Evolutionary conservation across 805 yeast species (phyloP).

Genomic region (Myxozyma melibiosi): DNA sequence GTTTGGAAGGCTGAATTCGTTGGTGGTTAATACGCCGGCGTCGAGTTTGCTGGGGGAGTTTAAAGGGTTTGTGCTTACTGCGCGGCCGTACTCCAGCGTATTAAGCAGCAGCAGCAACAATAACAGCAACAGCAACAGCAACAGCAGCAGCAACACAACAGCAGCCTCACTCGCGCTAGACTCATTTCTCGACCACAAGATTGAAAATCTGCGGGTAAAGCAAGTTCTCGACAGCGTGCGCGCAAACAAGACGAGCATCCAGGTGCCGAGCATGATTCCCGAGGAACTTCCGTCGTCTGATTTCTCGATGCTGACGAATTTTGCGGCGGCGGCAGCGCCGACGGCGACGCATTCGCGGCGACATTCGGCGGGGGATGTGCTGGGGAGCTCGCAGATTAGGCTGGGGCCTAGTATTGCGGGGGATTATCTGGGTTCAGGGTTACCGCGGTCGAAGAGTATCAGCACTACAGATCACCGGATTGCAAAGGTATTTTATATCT

Average conservation of each 20-base stretch:
- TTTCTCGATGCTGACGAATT: background rate
- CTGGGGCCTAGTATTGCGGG: background rate
- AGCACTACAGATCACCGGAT: background rate
- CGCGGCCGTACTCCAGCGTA: slow-evolving; percentile 19
- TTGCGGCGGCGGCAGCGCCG: slow-evolving; percentile 4
- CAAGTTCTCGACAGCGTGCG: slow-evolving; percentile 15
- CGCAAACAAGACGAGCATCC: slow-evolving; percentile 3
- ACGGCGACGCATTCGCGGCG: slow-evolving; percentile 8
- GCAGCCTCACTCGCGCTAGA: slow-evolving; percentile 14
- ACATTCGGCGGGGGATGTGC: slow-evolving; percentile 17
- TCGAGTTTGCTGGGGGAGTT: slow-evolving; percentile 11
- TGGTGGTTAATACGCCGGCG: background rate
- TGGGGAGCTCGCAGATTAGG: background rate
- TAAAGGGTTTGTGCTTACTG: slow-evolving; percentile 31
- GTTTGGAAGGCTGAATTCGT: background rate
- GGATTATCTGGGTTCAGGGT: background rate
- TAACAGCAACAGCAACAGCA: background rate
- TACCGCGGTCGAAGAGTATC: slow-evolving; percentile 11
- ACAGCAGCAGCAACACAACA: background rate
- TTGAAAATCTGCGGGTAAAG: slow-evolving; percentile 28
- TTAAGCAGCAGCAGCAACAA: background rate
- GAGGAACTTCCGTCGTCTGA: background rate
- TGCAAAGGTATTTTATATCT: slow-evolving; percentile 2
- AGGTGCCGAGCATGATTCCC: background rate
- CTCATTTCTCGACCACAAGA: slow-evolving; percentile 30